These are phyloP conservation scores for Sanghuangporus sanghuang DNA, from an alignment of 1,284 basidiomycete genomes.

Conservation along the genomic window DNA sequence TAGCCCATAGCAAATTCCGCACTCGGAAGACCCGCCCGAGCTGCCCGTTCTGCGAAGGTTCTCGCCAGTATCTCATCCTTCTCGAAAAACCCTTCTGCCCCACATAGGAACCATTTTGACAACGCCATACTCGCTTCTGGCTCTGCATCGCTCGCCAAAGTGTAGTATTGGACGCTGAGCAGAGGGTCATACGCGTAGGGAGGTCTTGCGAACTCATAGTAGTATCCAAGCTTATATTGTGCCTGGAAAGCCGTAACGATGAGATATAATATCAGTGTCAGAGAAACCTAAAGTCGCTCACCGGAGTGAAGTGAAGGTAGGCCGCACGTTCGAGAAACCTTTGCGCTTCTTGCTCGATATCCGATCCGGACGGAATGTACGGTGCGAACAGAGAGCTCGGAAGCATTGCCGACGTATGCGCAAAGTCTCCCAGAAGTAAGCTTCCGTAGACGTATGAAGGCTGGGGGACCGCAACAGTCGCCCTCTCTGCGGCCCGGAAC, in stretches of 20 bases:
- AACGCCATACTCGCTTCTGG: slow-evolving; percentile 93
- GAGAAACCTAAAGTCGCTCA: slow-evolving; percentile 56
- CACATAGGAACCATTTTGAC: slow-evolving; percentile 93
- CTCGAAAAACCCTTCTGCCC: slow-evolving; percentile 73
- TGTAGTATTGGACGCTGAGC: slow-evolving; percentile 90
- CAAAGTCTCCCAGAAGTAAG: slow-evolving; percentile 74
- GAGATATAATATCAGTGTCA: background rate
- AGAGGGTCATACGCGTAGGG: slow-evolving; percentile 82
- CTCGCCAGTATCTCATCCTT: slow-evolving; percentile 87
- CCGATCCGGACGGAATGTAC: slow-evolving; percentile 40
- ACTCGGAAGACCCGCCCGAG: slow-evolving; percentile 68
- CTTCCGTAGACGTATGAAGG: slow-evolving; percentile 85
- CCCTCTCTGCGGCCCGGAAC: slow-evolving; percentile 68
- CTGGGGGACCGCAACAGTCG: slow-evolving; percentile 73
- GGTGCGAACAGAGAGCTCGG: slow-evolving; percentile 43
- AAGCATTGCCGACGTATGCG: slow-evolving; percentile 26
- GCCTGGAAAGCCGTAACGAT: slow-evolving; percentile 28
- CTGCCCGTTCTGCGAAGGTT: slow-evolving; percentile 91
- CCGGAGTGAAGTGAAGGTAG: slow-evolving; percentile 80
- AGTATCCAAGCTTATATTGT: slow-evolving; percentile 93
- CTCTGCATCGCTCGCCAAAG: slow-evolving; percentile 37
- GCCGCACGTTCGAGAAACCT: slow-evolving; percentile 76
- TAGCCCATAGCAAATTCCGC: slow-evolving; percentile 96
- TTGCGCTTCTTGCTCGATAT: slow-evolving; percentile 44
- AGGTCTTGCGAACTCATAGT: slow-evolving; percentile 67